Conservation (phyloP, 2,329 filamentous ascomycete genomes). For the Allantophomopsis cytisporea region DNA sequence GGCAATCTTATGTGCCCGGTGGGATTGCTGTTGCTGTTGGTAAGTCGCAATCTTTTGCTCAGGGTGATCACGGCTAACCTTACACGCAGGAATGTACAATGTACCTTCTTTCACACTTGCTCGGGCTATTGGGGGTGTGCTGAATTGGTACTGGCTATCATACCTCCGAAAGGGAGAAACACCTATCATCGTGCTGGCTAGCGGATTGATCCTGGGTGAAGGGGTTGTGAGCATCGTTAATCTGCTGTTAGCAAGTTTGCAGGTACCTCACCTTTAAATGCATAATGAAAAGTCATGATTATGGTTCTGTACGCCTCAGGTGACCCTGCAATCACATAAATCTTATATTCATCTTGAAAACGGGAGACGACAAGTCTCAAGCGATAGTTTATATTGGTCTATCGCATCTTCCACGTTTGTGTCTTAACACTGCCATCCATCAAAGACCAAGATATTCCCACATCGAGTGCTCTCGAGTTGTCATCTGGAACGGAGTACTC, state of each 20-base stretch:
- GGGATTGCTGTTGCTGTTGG: slow-evolving; percentile 93
- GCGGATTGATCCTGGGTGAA: slow-evolving; percentile 83
- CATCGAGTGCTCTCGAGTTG: slow-evolving; percentile 54
- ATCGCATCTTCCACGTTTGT: slow-evolving; percentile 18
- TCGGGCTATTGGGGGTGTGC: slow-evolving; percentile 63
- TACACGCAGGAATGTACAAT: slow-evolving; percentile 74
- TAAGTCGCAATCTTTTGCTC: slow-evolving; percentile 22
- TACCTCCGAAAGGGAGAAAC: slow-evolving; percentile 44
- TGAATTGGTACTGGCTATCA: slow-evolving; percentile 66
- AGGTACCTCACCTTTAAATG: slow-evolving; percentile 53
- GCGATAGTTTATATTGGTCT: too few species aligned
- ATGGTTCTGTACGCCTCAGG: too few species aligned
- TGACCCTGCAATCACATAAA: too few species aligned
- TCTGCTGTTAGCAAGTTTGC: slow-evolving; percentile 62
- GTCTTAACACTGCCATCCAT: slow-evolving; percentile 9
- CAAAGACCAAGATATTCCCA: slow-evolving; percentile 45
- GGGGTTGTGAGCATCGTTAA: slow-evolving; percentile 89
- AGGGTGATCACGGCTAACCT: not conserved
- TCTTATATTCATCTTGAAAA: too few species aligned
- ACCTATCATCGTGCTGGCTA: slow-evolving; percentile 77
- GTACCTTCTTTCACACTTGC: slow-evolving; percentile 92
- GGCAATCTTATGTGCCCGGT: slow-evolving; percentile 71
- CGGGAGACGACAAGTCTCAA: too few species aligned
- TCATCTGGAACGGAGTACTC: slow-evolving; percentile 56
- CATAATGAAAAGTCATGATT: not conserved